These are phyloP conservation scores for Aureobasidium uvarum DNA, from an alignment of 2,329 filamentous ascomycete genomes.

Conservation along the genomic window DNA sequence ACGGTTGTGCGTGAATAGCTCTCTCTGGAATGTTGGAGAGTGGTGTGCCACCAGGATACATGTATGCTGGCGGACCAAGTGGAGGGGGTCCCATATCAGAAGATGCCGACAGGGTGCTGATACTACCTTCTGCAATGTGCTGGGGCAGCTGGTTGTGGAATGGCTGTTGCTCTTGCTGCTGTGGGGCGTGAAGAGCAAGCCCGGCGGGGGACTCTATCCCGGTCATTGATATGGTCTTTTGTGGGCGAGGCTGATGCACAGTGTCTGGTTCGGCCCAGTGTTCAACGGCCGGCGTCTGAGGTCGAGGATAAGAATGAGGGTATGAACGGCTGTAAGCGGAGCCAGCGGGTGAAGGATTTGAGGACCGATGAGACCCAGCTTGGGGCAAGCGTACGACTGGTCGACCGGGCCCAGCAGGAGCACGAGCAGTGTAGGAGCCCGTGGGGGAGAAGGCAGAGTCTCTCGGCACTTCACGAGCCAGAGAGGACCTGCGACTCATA, in stretches of 20 bases:
- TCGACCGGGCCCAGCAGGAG: slow-evolving; percentile 44
- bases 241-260: slow-evolving; percentile 92
- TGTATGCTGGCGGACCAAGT: slow-evolving; percentile 51
- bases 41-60: slow-evolving; percentile 71
- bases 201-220: slow-evolving; percentile 78
- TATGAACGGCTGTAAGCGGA: slow-evolving; percentile 37
- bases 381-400: slow-evolving; percentile 85
- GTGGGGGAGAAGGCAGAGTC: slow-evolving; percentile 78
- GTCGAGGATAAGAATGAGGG: slow-evolving; percentile 52
- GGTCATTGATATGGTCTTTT: slow-evolving; percentile 89
- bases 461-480: slow-evolving; percentile 64
- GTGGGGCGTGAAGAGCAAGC: slow-evolving; percentile 58
- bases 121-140: slow-evolving; percentile 56
- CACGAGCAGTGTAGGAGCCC: slow-evolving; percentile 66
- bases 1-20: slow-evolving; percentile 84
- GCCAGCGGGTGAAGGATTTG: slow-evolving; percentile 36
- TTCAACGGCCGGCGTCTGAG: slow-evolving; percentile 58
- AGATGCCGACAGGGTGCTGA: slow-evolving; percentile 48
- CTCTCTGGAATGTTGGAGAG: slow-evolving; percentile 90
- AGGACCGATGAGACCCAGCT: slow-evolving; percentile 43
- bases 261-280: slow-evolving; percentile 61
- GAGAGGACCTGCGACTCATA: slow-evolving; percentile 84
- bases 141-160: slow-evolving; percentile 94
- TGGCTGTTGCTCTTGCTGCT: slow-evolving; percentile 71
- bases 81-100: slow-evolving; percentile 47